Percentiles rank a stretch among this genome's conserved stretches.
Evolutionary conservation across 2,329 filamentous ascomycete species (phyloP).

Genomic region (Talaromyces sp.): DNA sequence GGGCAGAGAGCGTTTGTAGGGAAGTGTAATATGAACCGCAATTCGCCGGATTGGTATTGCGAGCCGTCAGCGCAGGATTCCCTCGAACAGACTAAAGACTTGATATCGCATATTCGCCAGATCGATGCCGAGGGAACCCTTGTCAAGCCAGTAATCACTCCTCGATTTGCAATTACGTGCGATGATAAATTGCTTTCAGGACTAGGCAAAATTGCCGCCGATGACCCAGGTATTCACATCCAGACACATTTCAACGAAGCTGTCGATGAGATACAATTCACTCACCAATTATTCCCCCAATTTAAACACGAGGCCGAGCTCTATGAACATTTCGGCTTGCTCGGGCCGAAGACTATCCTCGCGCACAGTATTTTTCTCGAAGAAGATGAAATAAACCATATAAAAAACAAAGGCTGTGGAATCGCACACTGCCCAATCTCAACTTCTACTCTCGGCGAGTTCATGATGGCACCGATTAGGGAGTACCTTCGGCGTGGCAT

Average conservation of each 20-base stretch:
- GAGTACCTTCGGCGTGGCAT: conserved; percentile 53
- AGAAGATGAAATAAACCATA: conserved; percentile 47
- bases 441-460: conserved; percentile 56
- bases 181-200: conserved; percentile 48
- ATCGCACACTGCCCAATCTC: conserved; percentile 60
- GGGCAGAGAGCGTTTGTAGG: conserved; percentile 32
- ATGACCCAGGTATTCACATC: conserved; percentile 48
- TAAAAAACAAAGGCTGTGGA: conserved; percentile 48
- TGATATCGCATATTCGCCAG: conserved; percentile 43
- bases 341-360: conserved; percentile 53
- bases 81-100: conserved; percentile 44
- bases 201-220: conserved; percentile 48
- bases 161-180: conserved; percentile 58
- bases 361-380: conserved; percentile 62
- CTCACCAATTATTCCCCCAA: conserved; percentile 49
- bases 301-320: conserved; percentile 55
- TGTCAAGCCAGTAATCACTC: conserved; percentile 50
- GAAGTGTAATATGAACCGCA: conserved; percentile 33
- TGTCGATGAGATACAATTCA: conserved; percentile 53
- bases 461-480: conserved; percentile 53
- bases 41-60: conserved; percentile 47
- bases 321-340: conserved; percentile 51
- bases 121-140: conserved; percentile 43
- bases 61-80: conserved; percentile 45
- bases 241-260: conserved; percentile 66